These are phyloP conservation scores for Aspergillus chevalieri DNA, from an alignment of 2,329 filamentous ascomycete species.

Conservation along the genomic window DNA sequence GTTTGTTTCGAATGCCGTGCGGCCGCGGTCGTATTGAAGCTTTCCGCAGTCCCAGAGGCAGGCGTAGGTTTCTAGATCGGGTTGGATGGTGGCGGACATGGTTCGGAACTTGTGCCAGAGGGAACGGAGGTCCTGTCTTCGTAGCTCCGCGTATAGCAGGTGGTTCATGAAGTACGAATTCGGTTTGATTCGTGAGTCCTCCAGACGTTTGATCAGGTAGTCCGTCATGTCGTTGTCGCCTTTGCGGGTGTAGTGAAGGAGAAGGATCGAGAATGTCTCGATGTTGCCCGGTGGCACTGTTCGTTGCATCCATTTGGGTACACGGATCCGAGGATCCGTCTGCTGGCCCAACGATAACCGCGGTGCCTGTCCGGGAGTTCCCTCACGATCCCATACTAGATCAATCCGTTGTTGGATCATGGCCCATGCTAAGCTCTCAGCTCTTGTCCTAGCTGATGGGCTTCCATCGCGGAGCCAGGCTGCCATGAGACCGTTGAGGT, in stretches of 20 bases:
- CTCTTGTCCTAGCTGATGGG: conserved; percentile 50
- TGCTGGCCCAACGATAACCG: conserved; percentile 22
- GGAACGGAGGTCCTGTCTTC: conserved; percentile 50
- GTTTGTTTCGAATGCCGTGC: conserved; percentile 40
- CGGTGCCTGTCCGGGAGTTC: conserved; percentile 16
- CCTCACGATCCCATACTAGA: conserved; percentile 47
- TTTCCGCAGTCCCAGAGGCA: conserved; percentile 56
- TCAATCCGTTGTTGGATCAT: conserved; percentile 67
- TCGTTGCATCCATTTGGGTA: conserved; percentile 37
- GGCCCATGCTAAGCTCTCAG: conserved; percentile 64
- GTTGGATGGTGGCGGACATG: conserved; percentile 50
- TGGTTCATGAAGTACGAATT: conserved; percentile 77
- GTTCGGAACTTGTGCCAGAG: conserved; percentile 53
- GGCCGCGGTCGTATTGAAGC: conserved; percentile 43
- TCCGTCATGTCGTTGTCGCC: conserved; percentile 53
- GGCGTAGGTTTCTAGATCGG: conserved; percentile 64
- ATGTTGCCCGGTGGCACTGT: conserved; percentile 57
- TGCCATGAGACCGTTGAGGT: conserved; percentile 75
- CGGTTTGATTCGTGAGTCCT: conserved; percentile 57
- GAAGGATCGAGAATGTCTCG: conserved; percentile 71
- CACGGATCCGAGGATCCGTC: conserved; percentile 23
- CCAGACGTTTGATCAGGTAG: conserved; percentile 57
- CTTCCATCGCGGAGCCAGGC: conserved; percentile 65
- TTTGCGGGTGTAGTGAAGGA: conserved; percentile 64
- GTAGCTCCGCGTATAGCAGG: conserved; percentile 61